Evolutionary conservation across 2,329 filamentous ascomycete genomes (phyloP), one percentile per base, ranked within the genome.

Genomic region (Botryotinia convoluta): DNA sequence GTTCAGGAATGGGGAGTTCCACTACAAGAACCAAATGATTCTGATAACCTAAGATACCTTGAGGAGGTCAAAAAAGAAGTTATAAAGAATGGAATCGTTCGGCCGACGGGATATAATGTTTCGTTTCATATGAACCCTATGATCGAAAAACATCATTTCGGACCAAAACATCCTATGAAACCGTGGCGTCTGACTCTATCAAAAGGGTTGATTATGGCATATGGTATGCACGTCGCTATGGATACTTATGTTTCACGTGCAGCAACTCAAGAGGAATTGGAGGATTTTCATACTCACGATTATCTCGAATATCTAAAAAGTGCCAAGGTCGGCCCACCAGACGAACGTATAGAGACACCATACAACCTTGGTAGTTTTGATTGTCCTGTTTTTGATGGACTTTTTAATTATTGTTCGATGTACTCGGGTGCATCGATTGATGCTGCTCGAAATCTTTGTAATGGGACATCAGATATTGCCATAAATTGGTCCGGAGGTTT

Each of bases 401-500:
- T 99, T 45, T 98, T 93, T 85, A 92, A 97, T 81, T 99, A 98
- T 84, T 97, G 95, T 80, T 95, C 94, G 64, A 90, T 98, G 79
- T 98, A 97, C 78, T 92, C 94, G 2, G 96, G 96, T 57, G 93
- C 93, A 61, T 97, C 94, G 3, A 88, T 98, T 72, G 94, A 97
- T 80, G 96, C 95, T 26, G 95, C 96, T 22, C 90, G 93, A 74
- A 97, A 97, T 81, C 90, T 99, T 54, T 92, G 91, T 81, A 92
- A 93, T 79, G 87, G 91, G 65, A 93, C 97, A 83, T 94, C 94
- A 44, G 93, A 98, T 80, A 98, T 99, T 80, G 96, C 96, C 72
- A 94, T 99, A 80, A 97, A 97, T 79, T 99, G 96, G 96, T 96
- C 94, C 29, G 96, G 96, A 51, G 96, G 96, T 18, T 88, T 99